A percentile compares a stretch with the other conserved stretches of the same genome.
These are phyloP conservation scores for Zhuliangozyma blackwelliae DNA, from an alignment of 1,139 yeast species.

Conservation along the genomic window DNA sequence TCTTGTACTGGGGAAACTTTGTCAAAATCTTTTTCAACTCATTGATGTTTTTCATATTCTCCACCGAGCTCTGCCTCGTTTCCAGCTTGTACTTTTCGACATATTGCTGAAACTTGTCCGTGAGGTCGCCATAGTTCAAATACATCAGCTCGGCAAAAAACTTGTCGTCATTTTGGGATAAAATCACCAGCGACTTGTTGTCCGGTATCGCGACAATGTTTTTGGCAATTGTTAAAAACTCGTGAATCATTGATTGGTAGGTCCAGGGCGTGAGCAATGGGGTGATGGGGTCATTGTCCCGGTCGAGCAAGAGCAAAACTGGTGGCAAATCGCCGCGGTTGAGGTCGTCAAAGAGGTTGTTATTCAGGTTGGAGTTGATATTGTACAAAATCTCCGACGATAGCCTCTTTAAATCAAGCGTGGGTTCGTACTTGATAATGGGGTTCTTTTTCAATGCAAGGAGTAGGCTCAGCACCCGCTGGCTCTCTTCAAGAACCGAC, in stretches of 20 bases:
- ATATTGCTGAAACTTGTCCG: conserved; percentile 80
- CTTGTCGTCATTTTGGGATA: conserved; percentile 53
- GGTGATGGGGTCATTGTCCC: conserved; percentile 87
- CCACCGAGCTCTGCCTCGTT: conserved; percentile 62
- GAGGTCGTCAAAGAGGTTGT: conserved; percentile 64
- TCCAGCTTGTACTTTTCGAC: conserved; percentile 79
- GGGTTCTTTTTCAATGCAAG: conserved; percentile 77
- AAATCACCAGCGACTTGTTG: conserved; percentile 24
- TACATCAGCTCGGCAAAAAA: conserved; percentile 80
- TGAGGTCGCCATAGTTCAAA: conserved; percentile 89
- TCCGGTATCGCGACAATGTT: conserved; percentile 65
- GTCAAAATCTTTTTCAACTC: conserved; percentile 90
- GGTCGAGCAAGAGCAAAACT: conserved; percentile 69
- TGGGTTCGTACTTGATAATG: conserved; percentile 66
- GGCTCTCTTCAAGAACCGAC: conserved; percentile 40
- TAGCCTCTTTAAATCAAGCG: conserved; percentile 57
- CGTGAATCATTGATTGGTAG: conserved; percentile 96
- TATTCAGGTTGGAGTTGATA: conserved; percentile 53
- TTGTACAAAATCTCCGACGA: conserved; percentile 66
- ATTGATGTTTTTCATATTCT: conserved; percentile 61
- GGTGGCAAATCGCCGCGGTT: conserved; percentile 65
- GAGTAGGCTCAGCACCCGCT: conserved; percentile 59
- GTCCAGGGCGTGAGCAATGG: conserved; percentile 96
- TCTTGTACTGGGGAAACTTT: conserved; percentile 88
- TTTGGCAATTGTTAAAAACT: conserved; percentile 73